Evolutionary conservation across 2,329 filamentous ascomycete genomes (phyloP).

Genomic region (Grosmannia huntii): DNA sequence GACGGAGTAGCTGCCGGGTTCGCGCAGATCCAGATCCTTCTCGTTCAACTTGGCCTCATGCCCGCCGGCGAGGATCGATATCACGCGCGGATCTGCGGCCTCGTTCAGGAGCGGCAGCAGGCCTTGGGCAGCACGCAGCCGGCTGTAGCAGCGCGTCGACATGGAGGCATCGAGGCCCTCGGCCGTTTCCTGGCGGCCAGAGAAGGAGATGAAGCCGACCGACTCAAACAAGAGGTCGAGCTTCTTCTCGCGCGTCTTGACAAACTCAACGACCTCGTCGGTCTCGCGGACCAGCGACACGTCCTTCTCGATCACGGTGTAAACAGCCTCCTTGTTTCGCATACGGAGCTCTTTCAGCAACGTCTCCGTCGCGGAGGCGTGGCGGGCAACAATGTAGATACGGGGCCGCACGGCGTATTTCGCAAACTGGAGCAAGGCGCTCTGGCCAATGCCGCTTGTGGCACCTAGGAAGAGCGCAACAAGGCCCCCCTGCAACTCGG

Average conservation of each 20-base stretch:
- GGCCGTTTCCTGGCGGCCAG: constrained; percentile 29
- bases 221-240: constrained; percentile 22
- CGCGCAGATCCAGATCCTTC: constrained; percentile 21
- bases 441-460: constrained; percentile 37
- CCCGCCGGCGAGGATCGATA: constrained; percentile 38
- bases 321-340: constrained; percentile 30
- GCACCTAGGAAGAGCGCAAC: constrained; percentile 37
- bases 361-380: constrained; percentile 23
- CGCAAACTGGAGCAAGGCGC: constrained; percentile 30
- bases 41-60: constrained; percentile 26
- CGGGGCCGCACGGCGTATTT: constrained; percentile 25
- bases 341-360: constrained; percentile 27
- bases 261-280: constrained; percentile 34
- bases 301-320: constrained; percentile 31
- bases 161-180: constrained; percentile 43
- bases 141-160: constrained; percentile 43
- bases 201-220: constrained; percentile 2
- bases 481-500: constrained; percentile 22
- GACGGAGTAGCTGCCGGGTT: constrained; percentile 16
- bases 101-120: constrained; percentile 40
- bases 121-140: constrained; percentile 41
- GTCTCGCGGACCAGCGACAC: constrained; percentile 33
- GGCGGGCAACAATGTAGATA: constrained; percentile 36
- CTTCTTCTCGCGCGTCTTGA: constrained; percentile 33
- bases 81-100: constrained; percentile 30